Evolutionary conservation across 2,329 filamentous ascomycete genomes (phyloP).

Genomic region (Madurella mycetomatis): DNA sequence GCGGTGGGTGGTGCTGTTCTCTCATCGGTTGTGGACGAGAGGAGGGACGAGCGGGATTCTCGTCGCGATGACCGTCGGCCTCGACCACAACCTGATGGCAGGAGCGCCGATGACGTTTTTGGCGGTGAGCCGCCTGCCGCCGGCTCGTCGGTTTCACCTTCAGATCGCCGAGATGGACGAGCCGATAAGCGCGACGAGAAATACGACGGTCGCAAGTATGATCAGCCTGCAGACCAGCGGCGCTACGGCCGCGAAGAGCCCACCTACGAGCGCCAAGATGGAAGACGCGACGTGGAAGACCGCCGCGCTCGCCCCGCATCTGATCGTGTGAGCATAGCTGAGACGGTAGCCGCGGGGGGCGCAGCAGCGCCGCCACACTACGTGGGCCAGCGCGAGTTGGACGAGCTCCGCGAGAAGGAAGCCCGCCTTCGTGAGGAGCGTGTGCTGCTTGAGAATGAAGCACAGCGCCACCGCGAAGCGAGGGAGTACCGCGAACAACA

Average conservation of each 20-base stretch:
- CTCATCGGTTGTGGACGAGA: neutral
- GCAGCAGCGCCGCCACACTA: slow-evolving; percentile 28
- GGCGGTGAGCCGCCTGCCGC: neutral
- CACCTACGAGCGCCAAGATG: slow-evolving; percentile 14
- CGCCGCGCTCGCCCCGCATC: slow-evolving; percentile 31
- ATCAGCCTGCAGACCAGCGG: slow-evolving; percentile 1
- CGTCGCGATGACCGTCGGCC: slow-evolving; percentile 9
- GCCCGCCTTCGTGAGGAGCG: slow-evolving; percentile 15
- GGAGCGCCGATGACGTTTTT: neutral
- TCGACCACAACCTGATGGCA: slow-evolving; percentile 3
- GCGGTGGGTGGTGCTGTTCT: slow-evolving; percentile 10
- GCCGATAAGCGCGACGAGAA: neutral
- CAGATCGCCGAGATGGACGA: neutral
- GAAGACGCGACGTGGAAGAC: slow-evolving; percentile 31
- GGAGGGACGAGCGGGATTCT: neutral
- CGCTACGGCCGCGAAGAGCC: neutral
- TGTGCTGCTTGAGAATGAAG: slow-evolving; percentile 23
- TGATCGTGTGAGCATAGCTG: slow-evolving; percentile 39
- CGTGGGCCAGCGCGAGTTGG: slow-evolving; percentile 27
- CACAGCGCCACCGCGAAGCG: slow-evolving; percentile 23
- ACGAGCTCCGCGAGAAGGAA: slow-evolving; percentile 18
- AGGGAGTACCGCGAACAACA: slow-evolving; percentile 22
- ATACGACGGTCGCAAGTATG: slow-evolving; percentile 1
- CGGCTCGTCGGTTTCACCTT: neutral
- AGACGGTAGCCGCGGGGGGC: slow-evolving; percentile 39